phyloP scores from a whole-genome alignment of 179 eudicot genomes.

The Beta lomatogona region DNA sequence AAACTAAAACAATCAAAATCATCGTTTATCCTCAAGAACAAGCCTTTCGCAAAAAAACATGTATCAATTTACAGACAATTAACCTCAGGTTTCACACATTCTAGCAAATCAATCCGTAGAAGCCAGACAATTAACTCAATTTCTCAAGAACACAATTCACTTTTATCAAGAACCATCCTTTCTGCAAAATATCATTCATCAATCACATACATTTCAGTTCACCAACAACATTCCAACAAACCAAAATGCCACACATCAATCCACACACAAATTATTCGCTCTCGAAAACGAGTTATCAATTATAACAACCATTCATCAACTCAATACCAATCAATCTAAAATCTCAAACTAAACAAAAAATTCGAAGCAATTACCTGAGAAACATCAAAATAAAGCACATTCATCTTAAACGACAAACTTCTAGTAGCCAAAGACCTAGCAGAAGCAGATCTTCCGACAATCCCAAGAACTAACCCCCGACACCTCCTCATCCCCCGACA shows the following conservation, averaged over 20 bases:
- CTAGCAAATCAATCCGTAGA: not conserved
- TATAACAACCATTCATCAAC: not conserved
- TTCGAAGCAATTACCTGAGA: conserved; percentile 10
- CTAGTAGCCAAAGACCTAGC: conserved; percentile 80
- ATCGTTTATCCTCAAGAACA: not conserved
- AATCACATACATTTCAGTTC: not conserved
- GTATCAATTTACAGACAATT: not conserved
- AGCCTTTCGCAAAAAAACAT: not conserved
- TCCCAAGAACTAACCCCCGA: conserved; percentile 88
- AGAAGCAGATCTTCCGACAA: conserved; percentile 88
- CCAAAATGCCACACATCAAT: not conserved
- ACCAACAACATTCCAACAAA: conserved; percentile 5
- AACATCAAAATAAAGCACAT: conserved; percentile 86
- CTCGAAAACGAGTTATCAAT: too few species aligned
- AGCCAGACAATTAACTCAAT: too few species aligned
- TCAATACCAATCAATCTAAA: not conserved
- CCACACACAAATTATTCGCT: too few species aligned
- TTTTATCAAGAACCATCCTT: too few species aligned
- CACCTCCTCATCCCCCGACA: conserved; percentile 97
- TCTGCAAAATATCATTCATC: not conserved
- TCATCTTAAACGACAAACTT: conserved; percentile 94
- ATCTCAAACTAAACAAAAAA: not conserved
- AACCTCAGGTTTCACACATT: not conserved
- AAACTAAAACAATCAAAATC: not conserved
- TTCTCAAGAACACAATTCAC: too few species aligned